Evolutionary conservation across 140 eudicot genomes (phyloP), one percentile per base, ranked within the genome.

Genomic region (Senecio squalidus): DNA sequence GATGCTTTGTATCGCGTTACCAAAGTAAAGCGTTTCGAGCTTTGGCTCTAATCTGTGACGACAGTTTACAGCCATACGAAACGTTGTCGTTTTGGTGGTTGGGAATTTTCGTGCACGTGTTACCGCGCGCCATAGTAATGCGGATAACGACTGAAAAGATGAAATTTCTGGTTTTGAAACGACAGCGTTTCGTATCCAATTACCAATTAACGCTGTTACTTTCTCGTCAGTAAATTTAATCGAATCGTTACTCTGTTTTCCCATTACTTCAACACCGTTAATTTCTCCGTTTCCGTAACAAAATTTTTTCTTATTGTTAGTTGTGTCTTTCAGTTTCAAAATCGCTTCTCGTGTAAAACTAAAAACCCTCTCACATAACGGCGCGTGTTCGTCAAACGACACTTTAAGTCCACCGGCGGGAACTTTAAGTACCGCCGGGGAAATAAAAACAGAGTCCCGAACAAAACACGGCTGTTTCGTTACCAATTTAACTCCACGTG

Each of bases 1-100:
- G 30, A 81, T 82, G 67, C 96, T 87, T 68, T 92, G 98, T 8
- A 92, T 86, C 21, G 98, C 98, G 70, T 92, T 92, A 0, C 98
- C 98, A 64, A 92, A 92, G 47, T 92, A 92, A 28, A 18, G 10
- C 7, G 92, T 70, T 18, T 75, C 80, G 20, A 92, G 91, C 69
- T 84, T 75, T 26, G 98, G 98, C 70, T 92, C 96, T 8, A 92
- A 61, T 55, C 98, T 62, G 82, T 84, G 96, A 23, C 98, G 84
- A 75, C 95, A 87, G 14, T 92, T 92, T 6, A 87, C 98, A 3
- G 98, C 98, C 98, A 92, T 92, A 14, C 95, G 23, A 26, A 92
- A 92, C 48, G 98, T 92, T 10, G 98, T 81, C 80, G 78, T 84
- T 79, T 92, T 84, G 0, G 72, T 11, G 1, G 61, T 23, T 0